These are phyloP conservation scores for Arctium minus DNA, from an alignment of 129 eudicot species.

Conservation along the genomic window DNA sequence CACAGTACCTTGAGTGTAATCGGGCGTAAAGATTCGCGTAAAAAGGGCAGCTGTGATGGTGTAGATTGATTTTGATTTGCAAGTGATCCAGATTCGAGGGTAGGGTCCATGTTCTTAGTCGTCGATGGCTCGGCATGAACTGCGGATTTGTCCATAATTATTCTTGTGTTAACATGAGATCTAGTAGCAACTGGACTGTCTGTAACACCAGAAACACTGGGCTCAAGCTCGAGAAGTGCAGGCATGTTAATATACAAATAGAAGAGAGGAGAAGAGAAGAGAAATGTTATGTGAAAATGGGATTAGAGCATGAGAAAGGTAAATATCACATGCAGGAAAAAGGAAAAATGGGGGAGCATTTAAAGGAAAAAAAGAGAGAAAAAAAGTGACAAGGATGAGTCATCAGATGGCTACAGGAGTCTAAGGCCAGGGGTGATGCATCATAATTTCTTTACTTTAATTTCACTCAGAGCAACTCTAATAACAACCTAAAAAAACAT, in stretches of 20 bases:
- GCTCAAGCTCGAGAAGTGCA: slow-evolving; percentile 24
- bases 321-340: slow-evolving; percentile 32
- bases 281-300: background rate
- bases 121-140: slow-evolving; percentile 34
- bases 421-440: background rate
- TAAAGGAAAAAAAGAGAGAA: slow-evolving; percentile 18
- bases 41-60: slow-evolving; percentile 29
- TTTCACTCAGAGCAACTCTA: background rate
- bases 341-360: slow-evolving; percentile 19
- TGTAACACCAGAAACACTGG: slow-evolving; percentile 10
- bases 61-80: slow-evolving; percentile 19
- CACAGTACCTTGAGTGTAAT: slow-evolving; percentile 57
- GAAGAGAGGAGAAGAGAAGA: background rate
- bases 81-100: slow-evolving; percentile 7
- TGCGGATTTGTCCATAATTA: slow-evolving; percentile 27
- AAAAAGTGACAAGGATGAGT: slow-evolving; percentile 22
- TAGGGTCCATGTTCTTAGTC: background rate
- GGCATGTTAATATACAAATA: slow-evolving; percentile 22
- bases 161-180: slow-evolving; percentile 21
- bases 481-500: background rate
- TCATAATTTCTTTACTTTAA: background rate
- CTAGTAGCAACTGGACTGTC: slow-evolving; percentile 9
- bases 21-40: slow-evolving; percentile 57
- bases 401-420: slow-evolving; percentile 30
- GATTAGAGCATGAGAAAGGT: slow-evolving; percentile 18